phyloP scores from a whole-genome alignment of 139 green algal genomes.

The Chlorella sp. region DNA sequence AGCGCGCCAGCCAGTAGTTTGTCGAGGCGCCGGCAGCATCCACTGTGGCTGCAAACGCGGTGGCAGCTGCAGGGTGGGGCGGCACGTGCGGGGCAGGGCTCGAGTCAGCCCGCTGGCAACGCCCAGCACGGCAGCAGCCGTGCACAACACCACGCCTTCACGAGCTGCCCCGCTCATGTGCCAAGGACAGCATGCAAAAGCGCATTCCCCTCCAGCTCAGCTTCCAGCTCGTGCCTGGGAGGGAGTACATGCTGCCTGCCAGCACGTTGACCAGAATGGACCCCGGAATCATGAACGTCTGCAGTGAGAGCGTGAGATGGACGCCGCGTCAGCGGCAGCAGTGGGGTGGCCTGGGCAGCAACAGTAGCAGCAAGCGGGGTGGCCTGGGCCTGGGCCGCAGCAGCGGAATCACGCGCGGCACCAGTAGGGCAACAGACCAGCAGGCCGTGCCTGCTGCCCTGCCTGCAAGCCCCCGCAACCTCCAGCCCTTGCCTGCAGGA shows the following conservation, averaged over 20 bases:
- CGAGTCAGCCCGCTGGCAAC: too few relatives aligned
- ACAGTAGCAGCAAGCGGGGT: neutral
- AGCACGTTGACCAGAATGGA: constrained; percentile 42
- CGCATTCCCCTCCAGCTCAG: too few relatives aligned
- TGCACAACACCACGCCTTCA: too few relatives aligned
- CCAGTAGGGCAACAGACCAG: too few relatives aligned
- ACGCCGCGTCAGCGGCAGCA: neutral
- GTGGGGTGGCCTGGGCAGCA: neutral
- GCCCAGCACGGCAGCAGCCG: too few relatives aligned
- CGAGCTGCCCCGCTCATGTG: too few relatives aligned
- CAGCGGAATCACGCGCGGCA: too few relatives aligned
- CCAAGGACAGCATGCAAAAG: too few relatives aligned
- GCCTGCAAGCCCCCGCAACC: neutral
- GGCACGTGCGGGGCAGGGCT: neutral
- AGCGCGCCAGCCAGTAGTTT: constrained; percentile 41
- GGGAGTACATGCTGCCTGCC: constrained; percentile 40
- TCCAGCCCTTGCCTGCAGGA: constrained; percentile 49
- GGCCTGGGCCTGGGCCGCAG: too few relatives aligned
- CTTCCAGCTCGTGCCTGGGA: constrained; percentile 1
- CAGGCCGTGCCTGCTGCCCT: neutral
- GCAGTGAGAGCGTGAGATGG: neutral
- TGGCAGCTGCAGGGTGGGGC: neutral
- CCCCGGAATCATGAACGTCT: constrained; percentile 50
- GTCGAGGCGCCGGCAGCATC: constrained; percentile 17
- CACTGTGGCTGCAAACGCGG: constrained; percentile 10